Evolutionary conservation across 139 green algal genomes (phyloP), one percentile per base, ranked within the genome.

Genomic region (Closterium sp.): DNA sequence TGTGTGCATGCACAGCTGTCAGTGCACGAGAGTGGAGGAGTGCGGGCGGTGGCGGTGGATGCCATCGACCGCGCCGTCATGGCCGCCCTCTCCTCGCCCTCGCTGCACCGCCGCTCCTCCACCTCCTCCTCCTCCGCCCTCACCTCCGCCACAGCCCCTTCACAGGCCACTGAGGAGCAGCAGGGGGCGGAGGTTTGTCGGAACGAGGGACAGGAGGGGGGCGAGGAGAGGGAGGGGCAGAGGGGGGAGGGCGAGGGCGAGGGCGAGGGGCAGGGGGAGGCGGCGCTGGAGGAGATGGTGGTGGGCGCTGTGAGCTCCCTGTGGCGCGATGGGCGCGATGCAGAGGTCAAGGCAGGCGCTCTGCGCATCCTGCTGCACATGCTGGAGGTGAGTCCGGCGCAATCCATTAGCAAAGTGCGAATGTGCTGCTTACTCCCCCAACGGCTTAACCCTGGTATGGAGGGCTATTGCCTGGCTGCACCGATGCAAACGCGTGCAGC

Each of bases 311-410:
- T 93, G 6, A 93, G 91, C 84, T 86, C 91, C 6, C 87, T 93
- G 31, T 93, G 93, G 24, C 22, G 70, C 42, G 87, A 45, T 38
- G 90, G 90, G 7, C 87, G 29, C 9, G 91, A 93, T 34, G 50
- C 28, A 30, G 92, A 95, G 34, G 85, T 90, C 30, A 84, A 91
- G n/a, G 30, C 90, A 27, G 92, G 90, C 2, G 50, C 92, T 19
- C 87, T 95, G 29, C 85, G 88, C 28, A 70, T 94, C 11, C 73
- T 95, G 34, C 91, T 95, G 27, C 92, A 95, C 32, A 31, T 93
- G n/a, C 85, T 95, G 70, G 70, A 94, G 86, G 91, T 93, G 31
- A n/a, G 50, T 27, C 50, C 13, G 13, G 50, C 4, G 17, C 50
- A 73, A n/a, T n/a, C n/a, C n/a, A n/a, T n/a, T n/a, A n/a, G n/a